Evolutionary conservation across 768 basidiomycete genomes (phyloP).

Genomic region (Phylloporus sp.): DNA sequence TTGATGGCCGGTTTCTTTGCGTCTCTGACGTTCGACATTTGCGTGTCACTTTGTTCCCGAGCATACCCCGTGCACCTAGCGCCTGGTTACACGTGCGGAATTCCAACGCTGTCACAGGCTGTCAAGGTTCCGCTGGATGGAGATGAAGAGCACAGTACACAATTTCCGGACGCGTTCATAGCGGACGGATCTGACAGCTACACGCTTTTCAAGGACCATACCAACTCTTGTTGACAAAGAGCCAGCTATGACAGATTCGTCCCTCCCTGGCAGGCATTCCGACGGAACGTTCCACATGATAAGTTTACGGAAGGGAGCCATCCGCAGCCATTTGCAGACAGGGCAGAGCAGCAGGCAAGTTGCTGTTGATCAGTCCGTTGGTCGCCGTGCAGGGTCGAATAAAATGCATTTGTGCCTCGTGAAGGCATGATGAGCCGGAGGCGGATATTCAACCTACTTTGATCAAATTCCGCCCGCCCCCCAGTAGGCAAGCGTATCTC

Average conservation of each 20-base stretch:
- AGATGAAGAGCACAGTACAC: constrained; percentile 2
- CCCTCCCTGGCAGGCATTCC: constrained; percentile 9
- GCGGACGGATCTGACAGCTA: constrained; percentile 10
- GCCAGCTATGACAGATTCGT: constrained; percentile 3
- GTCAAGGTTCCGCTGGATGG: neutral
- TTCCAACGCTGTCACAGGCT: neutral
- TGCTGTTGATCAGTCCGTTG: constrained; percentile 2
- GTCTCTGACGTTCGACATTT: constrained; percentile 1
- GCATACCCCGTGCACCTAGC: neutral
- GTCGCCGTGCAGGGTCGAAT: constrained; percentile 16
- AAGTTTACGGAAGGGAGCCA: neutral
- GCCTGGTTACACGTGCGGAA: neutral
- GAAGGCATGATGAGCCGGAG: too few relatives aligned
- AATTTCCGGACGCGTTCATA: constrained; percentile 7
- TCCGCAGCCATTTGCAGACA: constrained; percentile 4
- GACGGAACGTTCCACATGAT: neutral
- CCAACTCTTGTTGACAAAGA: constrained; percentile 3
- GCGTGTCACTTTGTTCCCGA: constrained; percentile 3
- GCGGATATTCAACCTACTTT: neutral
- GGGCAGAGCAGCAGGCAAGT: neutral
- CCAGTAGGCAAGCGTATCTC: neutral
- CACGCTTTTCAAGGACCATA: constrained; percentile 1
- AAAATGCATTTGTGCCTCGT: constrained; percentile 1
- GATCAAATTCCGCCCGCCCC: neutral
- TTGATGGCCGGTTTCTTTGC: constrained; percentile 7